phyloP scores from a whole-genome alignment of 345 rosid genomes.

The Eucalyptus polybractea region DNA sequence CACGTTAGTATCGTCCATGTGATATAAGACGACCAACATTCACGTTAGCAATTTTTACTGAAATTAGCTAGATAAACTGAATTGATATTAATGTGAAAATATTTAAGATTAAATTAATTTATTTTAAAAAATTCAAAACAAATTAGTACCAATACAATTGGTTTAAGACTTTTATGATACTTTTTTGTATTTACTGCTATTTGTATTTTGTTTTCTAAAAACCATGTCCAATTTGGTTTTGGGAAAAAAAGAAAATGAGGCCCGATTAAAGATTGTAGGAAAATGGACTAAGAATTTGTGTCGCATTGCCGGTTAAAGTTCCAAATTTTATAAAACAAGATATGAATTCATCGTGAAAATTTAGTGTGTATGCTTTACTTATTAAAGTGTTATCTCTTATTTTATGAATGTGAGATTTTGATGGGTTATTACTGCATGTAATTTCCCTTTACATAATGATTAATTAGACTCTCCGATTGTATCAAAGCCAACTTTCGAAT shows the following conservation, averaged over 20 bases:
- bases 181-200: too few relatives aligned
- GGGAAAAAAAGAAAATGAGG: background rate
- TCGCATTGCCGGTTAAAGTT: background rate
- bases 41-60: fast-evolving
- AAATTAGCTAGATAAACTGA: fast-evolving
- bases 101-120: too few relatives aligned
- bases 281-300: background rate
- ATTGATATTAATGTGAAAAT: too few relatives aligned
- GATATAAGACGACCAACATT: fast-evolving
- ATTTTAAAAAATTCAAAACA: too few relatives aligned
- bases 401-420: background rate
- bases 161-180: too few relatives aligned
- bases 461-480: background rate
- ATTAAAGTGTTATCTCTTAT: background rate
- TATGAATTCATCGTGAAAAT: background rate
- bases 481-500: background rate
- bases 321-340: background rate
- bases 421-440: background rate
- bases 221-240: background rate
- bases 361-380: background rate
- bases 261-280: background rate
- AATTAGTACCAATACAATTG: too few relatives aligned
- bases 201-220: background rate
- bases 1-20: fast-evolving
- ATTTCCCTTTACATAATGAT: background rate